Conservation (phyloP, 2,329 filamentous ascomycete genomes). For the Diaporthe australafricana region DNA sequence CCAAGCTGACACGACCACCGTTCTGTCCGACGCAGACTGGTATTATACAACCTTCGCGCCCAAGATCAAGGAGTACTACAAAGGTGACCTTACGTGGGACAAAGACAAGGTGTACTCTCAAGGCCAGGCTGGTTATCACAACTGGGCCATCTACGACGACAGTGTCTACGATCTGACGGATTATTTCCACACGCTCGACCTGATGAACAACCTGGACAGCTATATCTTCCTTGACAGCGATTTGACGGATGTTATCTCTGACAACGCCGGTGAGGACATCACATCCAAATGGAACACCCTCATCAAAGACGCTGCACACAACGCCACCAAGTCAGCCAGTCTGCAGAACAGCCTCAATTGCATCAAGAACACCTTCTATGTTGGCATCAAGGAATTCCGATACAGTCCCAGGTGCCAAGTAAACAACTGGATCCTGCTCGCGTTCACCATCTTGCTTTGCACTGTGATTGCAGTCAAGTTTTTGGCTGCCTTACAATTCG, state of each 20-base stretch:
- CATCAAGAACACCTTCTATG: slow-evolving; percentile 84
- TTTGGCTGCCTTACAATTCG: slow-evolving; percentile 90
- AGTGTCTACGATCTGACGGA: slow-evolving; percentile 90
- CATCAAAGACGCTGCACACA: slow-evolving; percentile 60
- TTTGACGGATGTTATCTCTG: slow-evolving; percentile 75
- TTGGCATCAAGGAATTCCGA: slow-evolving; percentile 88
- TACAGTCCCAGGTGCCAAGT: slow-evolving; percentile 80
- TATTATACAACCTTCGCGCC: slow-evolving; percentile 81
- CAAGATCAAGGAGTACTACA: slow-evolving; percentile 85
- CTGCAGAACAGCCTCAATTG: slow-evolving; percentile 80
- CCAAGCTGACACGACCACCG: slow-evolving; percentile 66
- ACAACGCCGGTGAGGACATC: slow-evolving; percentile 84
- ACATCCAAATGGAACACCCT: slow-evolving; percentile 71
- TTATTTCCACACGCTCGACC: slow-evolving; percentile 83
- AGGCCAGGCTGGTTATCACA: slow-evolving; percentile 74
- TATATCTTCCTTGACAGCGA: slow-evolving; percentile 81
- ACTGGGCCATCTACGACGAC: slow-evolving; percentile 83
- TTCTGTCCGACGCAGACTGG: slow-evolving; percentile 76
- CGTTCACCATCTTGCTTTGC: slow-evolving; percentile 87
- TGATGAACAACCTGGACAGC: slow-evolving; percentile 61
- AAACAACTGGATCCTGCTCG: slow-evolving; percentile 91
- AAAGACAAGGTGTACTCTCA: slow-evolving; percentile 69
- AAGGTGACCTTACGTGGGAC: slow-evolving; percentile 85
- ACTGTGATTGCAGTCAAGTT: slow-evolving; percentile 88
- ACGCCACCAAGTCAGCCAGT: slow-evolving; percentile 60